A percentile compares a stretch with the other conserved stretches of the same genome.
Conservation (phyloP, 2,329 filamentous ascomycete species). For the Trichoderma koningii region DNA sequence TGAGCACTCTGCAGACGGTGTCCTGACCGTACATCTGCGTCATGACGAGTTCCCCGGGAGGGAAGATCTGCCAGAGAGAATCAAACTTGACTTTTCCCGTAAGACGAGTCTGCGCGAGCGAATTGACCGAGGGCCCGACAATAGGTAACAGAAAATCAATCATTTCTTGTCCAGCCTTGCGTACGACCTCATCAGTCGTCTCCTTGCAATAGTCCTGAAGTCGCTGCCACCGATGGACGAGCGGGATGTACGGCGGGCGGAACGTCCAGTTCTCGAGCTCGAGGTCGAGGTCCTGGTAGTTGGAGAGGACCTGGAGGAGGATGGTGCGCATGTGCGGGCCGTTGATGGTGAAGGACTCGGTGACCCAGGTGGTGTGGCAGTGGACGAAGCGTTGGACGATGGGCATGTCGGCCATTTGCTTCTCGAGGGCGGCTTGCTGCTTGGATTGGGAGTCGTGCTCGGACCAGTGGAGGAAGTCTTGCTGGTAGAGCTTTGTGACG, state of each 20-base stretch:
- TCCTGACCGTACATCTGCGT: slow-evolving; percentile 5
- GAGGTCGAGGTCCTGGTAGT: neutral
- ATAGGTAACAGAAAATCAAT: neutral
- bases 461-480: neutral
- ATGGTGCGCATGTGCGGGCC: neutral
- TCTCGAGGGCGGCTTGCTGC: neutral
- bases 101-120: neutral
- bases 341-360: slow-evolving; percentile 1
- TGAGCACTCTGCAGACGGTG: neutral
- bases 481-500: neutral
- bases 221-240: neutral
- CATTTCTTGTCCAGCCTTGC: neutral
- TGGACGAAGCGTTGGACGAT: neutral
- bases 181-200: neutral
- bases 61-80: neutral
- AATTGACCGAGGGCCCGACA: neutral
- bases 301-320: neutral
- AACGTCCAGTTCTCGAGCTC: slow-evolving; percentile 8
- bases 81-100: neutral
- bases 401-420: neutral
- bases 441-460: neutral
- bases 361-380: neutral
- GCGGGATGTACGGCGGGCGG: neutral
- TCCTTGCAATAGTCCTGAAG: neutral
- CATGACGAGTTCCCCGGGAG: slow-evolving; percentile 12